phyloP scores from a whole-genome alignment of 2,329 filamentous ascomycete genomes.

The Cladosporium oxysporum region DNA sequence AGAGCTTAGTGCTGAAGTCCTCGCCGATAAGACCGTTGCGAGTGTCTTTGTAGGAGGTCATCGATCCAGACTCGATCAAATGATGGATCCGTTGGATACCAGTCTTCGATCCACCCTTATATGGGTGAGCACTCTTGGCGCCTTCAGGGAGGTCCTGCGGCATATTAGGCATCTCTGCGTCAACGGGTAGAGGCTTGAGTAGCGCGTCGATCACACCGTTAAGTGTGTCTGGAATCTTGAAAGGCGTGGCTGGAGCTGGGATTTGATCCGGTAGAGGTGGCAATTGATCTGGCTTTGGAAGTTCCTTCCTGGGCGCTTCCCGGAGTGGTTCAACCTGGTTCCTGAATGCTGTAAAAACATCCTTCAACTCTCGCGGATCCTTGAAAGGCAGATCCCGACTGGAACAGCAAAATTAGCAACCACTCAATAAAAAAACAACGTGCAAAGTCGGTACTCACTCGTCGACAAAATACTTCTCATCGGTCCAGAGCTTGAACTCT shows the following conservation, averaged over 20 bases:
- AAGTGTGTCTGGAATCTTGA: slow-evolving; percentile 60
- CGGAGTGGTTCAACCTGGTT: slow-evolving; percentile 73
- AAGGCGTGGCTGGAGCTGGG: slow-evolving; percentile 62
- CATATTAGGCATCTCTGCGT: slow-evolving; percentile 52
- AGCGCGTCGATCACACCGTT: slow-evolving; percentile 58
- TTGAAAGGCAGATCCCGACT: slow-evolving; percentile 68
- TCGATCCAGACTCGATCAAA: slow-evolving; percentile 61
- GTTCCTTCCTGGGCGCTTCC: slow-evolving; percentile 59
- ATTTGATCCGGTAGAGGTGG: slow-evolving; percentile 60
- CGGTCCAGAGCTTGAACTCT: slow-evolving; percentile 66
- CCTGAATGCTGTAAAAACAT: slow-evolving; percentile 74
- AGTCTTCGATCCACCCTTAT: slow-evolving; percentile 65
- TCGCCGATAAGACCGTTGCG: slow-evolving; percentile 70
- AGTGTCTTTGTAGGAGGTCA: slow-evolving; percentile 67
- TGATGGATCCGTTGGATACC: slow-evolving; percentile 62
- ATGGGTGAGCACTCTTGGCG: slow-evolving; percentile 63
- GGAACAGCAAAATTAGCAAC: background rate
- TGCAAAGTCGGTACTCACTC: slow-evolving; percentile 59
- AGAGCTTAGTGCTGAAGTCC: slow-evolving; percentile 76
- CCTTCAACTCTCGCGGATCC: slow-evolving; percentile 62
- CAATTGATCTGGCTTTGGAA: slow-evolving; percentile 59
- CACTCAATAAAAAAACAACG: background rate
- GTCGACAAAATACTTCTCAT: slow-evolving; percentile 79
- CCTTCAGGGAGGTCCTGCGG: slow-evolving; percentile 55
- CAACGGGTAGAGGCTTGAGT: slow-evolving; percentile 57